Conservation (phyloP, 345 rosid species). For the Garcia nutans region DNA sequence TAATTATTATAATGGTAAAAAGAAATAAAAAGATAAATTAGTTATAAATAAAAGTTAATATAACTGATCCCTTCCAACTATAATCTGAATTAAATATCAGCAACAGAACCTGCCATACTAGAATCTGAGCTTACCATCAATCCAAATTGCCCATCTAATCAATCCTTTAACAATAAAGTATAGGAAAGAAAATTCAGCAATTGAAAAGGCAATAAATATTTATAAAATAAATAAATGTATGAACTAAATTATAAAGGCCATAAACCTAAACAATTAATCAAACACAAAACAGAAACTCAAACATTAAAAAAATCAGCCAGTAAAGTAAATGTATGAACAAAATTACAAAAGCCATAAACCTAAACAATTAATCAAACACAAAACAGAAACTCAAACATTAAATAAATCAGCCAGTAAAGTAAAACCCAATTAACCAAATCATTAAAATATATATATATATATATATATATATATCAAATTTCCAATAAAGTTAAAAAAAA, state of each 20-base stretch:
- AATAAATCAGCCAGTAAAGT: slow-evolving; percentile 6
- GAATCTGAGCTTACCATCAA: slow-evolving; percentile 28
- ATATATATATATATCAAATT: slow-evolving; percentile 25
- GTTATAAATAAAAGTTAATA: slow-evolving; percentile 20
- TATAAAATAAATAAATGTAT: slow-evolving; percentile 20
- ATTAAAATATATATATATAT: slow-evolving; percentile 8
- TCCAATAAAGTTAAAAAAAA: slow-evolving; percentile 11
- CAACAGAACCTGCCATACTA: slow-evolving; percentile 26
- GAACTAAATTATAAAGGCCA: slow-evolving; percentile 13
- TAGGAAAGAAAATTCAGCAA: slow-evolving; percentile 16
- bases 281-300: no score
- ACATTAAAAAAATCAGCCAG: no score
- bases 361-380: no score
- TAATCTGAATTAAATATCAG: slow-evolving; percentile 24
- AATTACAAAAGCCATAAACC: no score
- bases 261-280: slow-evolving; percentile 10
- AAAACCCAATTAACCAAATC: slow-evolving; percentile 35
- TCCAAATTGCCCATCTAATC: slow-evolving; percentile 23
- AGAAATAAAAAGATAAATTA: background rate
- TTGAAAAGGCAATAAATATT: background rate
- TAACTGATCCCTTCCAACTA: slow-evolving; percentile 34
- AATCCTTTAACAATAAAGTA: slow-evolving; percentile 19
- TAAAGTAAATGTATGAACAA: no score
- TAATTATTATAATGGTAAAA: slow-evolving; percentile 6
- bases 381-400: background rate